Evolutionary conservation across 2,329 filamentous ascomycete genomes (phyloP).

Genomic region (Fusarium denticulatum): DNA sequence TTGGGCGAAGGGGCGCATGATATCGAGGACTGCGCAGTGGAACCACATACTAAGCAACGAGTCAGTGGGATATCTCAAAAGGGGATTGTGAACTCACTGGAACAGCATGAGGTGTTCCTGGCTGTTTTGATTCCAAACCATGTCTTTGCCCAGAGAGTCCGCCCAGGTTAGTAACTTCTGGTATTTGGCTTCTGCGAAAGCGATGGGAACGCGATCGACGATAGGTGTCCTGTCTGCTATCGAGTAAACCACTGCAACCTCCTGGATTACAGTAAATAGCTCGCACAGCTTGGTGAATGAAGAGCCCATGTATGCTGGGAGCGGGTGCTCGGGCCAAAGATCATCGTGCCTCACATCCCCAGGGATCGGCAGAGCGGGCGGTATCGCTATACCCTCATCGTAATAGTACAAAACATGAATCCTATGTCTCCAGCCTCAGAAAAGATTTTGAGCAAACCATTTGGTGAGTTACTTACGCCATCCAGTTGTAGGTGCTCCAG

Average conservation of each 20-base stretch:
- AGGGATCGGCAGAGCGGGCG: neutral
- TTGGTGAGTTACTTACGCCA: neutral
- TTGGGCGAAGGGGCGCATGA: neutral
- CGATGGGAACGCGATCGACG: neutral
- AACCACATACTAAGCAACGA: neutral
- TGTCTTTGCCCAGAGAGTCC: neutral
- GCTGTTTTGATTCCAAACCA: neutral
- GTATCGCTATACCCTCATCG: neutral
- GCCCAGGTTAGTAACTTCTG: neutral
- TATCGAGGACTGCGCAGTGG: neutral
- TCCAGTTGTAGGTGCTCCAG: neutral
- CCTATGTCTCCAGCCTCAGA: neutral
- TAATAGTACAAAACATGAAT: neutral
- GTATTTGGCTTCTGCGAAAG: constrained; percentile 1
- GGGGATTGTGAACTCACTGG: neutral
- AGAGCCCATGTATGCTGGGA: neutral
- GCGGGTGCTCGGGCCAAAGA: neutral
- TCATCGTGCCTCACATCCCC: neutral
- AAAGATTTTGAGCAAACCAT: neutral
- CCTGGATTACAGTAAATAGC: neutral
- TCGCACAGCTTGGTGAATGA: neutral
- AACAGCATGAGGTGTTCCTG: neutral
- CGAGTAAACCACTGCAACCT: neutral
- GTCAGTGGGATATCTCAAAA: accelerated
- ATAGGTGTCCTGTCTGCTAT: neutral